These are phyloP conservation scores for Sonneratia alba DNA, from an alignment of 345 rosid genomes.

Conservation along the genomic window DNA sequence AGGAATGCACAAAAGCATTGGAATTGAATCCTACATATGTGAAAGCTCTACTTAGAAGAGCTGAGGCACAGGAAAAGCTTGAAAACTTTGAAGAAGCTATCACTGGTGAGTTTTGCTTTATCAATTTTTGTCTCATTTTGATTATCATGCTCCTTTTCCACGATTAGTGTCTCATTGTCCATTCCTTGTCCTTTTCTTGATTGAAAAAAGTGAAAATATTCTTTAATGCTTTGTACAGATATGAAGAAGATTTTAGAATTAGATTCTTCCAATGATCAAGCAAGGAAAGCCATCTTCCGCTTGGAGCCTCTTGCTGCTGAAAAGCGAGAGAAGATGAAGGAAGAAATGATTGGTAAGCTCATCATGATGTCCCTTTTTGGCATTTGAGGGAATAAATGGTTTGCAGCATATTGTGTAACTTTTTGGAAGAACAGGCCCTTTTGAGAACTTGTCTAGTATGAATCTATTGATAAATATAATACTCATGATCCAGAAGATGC, in stretches of 20 bases:
- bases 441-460: too few species aligned
- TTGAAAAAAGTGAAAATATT: slow-evolving; percentile 1
- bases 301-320: slow-evolving; percentile 87
- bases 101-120: slow-evolving; percentile 32
- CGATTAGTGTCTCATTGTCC: not conserved
- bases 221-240: slow-evolving; percentile 28
- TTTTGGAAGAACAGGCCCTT: not conserved
- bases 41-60: slow-evolving; percentile 73
- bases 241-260: slow-evolving; percentile 72
- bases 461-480: too few species aligned
- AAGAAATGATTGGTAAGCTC: slow-evolving; percentile 85
- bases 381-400: not conserved
- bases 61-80: slow-evolving; percentile 86
- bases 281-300: slow-evolving; percentile 48
- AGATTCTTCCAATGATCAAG: slow-evolving; percentile 73
- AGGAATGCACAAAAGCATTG: slow-evolving; percentile 80
- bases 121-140: not conserved
- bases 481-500: too few species aligned
- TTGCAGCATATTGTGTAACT: not conserved
- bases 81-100: slow-evolving; percentile 83
- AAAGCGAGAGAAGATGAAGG: slow-evolving; percentile 94
- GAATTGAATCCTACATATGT: slow-evolving; percentile 66
- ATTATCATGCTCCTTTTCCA: not conserved
- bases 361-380: not conserved
- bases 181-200: not conserved